Conservation (phyloP, 2,329 filamentous ascomycete genomes). For the Colletotrichum sidae region DNA sequence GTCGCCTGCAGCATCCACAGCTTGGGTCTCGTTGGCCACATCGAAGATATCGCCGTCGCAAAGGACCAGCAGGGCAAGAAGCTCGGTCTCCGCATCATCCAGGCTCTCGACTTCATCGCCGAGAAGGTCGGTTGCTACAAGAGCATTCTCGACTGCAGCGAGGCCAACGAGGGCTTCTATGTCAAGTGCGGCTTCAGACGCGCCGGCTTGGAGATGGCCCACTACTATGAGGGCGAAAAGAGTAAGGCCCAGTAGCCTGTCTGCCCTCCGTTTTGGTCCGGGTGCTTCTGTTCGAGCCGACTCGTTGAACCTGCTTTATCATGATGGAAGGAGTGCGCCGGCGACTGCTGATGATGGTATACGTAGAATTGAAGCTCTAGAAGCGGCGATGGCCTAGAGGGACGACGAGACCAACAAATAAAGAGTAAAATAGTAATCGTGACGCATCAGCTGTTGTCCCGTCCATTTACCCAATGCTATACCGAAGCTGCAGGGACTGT, state of each 20-base stretch:
- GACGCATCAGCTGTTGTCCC: constrained; percentile 1
- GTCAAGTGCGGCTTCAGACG: constrained; percentile 96
- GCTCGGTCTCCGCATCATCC: constrained; percentile 90
- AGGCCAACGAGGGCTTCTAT: constrained; percentile 97
- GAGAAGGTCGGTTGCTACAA: constrained; percentile 95
- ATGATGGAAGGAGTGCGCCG: constrained; percentile 17
- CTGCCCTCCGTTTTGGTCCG: background rate
- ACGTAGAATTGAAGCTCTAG: constrained; percentile 21
- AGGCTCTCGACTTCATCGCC: constrained; percentile 90
- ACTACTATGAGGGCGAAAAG: constrained; percentile 80
- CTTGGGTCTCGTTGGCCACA: constrained; percentile 88
- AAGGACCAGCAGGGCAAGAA: constrained; percentile 98
- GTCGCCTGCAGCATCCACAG: constrained; percentile 73
- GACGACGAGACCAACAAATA: constrained; percentile 9
- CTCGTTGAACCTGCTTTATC: background rate
- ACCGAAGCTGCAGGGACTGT: background rate
- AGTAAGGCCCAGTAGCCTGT: constrained; percentile 52
- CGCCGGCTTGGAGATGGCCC: constrained; percentile 95
- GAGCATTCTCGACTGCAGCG: constrained; percentile 96
- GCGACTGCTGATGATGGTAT: constrained; percentile 28
- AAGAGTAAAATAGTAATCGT: constrained; percentile 8
- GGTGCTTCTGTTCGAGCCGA: background rate
- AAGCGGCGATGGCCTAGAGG: background rate
- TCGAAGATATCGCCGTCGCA: constrained; percentile 96
- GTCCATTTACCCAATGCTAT: constrained; percentile 3